A percentile compares a stretch with the other conserved stretches of the same genome.
These are phyloP conservation scores for Rhododendron griersonianum DNA, from an alignment of 148 eudicot genomes.

Conservation along the genomic window DNA sequence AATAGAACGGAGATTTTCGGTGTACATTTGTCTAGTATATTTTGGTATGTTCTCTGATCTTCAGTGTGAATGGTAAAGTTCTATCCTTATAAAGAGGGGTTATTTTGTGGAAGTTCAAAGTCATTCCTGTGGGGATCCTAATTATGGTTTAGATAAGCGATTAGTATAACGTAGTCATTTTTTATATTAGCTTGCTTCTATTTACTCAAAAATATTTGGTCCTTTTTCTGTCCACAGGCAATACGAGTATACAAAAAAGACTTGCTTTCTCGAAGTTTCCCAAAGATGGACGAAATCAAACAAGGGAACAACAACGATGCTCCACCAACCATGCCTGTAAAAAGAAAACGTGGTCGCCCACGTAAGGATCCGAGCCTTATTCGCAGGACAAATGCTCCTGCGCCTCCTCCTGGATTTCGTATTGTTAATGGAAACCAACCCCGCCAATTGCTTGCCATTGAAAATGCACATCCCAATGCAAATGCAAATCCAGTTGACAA, in stretches of 20 bases:
- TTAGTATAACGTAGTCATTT: not conserved
- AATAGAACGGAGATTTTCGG: not conserved
- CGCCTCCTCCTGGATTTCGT: constrained; percentile 34
- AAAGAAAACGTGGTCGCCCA: constrained; percentile 90
- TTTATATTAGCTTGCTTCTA: not conserved
- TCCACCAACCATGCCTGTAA: constrained; percentile 30
- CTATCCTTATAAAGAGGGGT: not conserved
- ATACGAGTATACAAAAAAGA: not conserved
- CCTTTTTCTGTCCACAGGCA: constrained; percentile 6
- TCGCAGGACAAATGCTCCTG: constrained; percentile 12
- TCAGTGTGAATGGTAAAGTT: not conserved
- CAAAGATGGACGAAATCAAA: constrained; percentile 49
- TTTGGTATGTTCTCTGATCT: not conserved
- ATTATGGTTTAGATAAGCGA: not conserved
- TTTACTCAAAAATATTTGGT: not conserved
- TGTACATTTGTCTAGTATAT: not conserved
- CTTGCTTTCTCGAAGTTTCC: not conserved
- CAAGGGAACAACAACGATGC: constrained; percentile 26
- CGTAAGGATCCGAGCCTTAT: constrained; percentile 58
- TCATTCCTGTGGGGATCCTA: not conserved
- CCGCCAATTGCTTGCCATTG: constrained; percentile 14
- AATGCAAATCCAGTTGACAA: constrained; percentile 11
- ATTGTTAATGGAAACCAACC: constrained; percentile 8
- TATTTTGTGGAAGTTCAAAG: not conserved
- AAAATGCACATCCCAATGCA: constrained; percentile 12